Percentiles rank a stretch among this genome's conserved stretches.
These are phyloP conservation scores for Umbelopsis isabellina DNA, from an alignment of 192 early-diverging fungal genomes.

Conservation along the genomic window DNA sequence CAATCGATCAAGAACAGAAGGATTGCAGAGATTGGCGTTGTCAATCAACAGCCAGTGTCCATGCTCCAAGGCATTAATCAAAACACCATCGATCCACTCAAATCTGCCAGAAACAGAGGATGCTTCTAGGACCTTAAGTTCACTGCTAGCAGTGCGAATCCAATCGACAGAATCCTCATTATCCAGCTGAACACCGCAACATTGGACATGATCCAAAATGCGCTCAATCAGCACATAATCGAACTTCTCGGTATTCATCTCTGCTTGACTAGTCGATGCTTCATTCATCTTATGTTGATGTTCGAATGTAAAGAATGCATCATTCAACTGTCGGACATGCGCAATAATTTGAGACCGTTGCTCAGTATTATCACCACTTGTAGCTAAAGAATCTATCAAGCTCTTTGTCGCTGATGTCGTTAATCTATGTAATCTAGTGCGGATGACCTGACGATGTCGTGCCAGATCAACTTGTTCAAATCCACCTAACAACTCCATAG, in stretches of 20 bases:
- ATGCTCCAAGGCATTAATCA: slow-evolving; percentile 86
- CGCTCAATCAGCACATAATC: slow-evolving; percentile 28
- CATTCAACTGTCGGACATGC: slow-evolving; percentile 37
- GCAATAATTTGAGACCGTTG: slow-evolving; percentile 24
- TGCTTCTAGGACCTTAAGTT: slow-evolving; percentile 48
- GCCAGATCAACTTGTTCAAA: slow-evolving; percentile 95
- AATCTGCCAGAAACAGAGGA: slow-evolving; percentile 77
- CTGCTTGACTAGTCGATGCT: not conserved
- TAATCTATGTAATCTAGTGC: slow-evolving; percentile 25
- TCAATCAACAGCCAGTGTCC: slow-evolving; percentile 96
- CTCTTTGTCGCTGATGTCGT: slow-evolving; percentile 26
- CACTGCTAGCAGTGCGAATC: not conserved
- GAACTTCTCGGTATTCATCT: slow-evolving; percentile 19
- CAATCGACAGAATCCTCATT: not conserved
- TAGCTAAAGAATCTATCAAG: slow-evolving; percentile 24
- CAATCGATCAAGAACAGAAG: slow-evolving; percentile 93
- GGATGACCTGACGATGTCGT: slow-evolving; percentile 60
- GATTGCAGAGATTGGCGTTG: slow-evolving; percentile 94
- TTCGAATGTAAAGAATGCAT: slow-evolving; percentile 41
- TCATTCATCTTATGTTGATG: slow-evolving; percentile 34
- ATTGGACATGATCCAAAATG: slow-evolving; percentile 26
- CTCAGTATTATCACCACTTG: not conserved
- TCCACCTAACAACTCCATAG: slow-evolving; percentile 94
- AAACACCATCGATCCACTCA: slow-evolving; percentile 96
- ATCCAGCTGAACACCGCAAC: slow-evolving; percentile 10